Conservation (phyloP, 1,284 basidiomycete genomes). For the Omphalotus olearius region DNA sequence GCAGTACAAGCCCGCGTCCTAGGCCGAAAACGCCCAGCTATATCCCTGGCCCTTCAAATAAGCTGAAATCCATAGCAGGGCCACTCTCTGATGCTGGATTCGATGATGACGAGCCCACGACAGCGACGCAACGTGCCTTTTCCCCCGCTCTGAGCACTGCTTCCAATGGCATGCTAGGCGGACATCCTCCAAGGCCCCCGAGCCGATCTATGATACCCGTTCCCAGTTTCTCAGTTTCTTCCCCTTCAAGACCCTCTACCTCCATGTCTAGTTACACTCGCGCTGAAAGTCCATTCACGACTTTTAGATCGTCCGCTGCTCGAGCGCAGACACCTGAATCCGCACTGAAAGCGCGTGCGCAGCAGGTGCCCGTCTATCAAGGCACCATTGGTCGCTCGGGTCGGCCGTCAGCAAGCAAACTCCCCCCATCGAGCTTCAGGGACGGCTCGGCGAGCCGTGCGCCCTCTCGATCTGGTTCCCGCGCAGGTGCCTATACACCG, state of each 20-base stretch:
- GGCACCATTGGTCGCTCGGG: constrained; percentile 30
- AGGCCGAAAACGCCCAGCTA: constrained; percentile 73
- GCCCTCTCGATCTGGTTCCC: constrained; percentile 64
- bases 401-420: constrained; percentile 39
- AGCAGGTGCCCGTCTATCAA: constrained; percentile 51
- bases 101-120: constrained; percentile 44
- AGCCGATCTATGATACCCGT: constrained; percentile 80
- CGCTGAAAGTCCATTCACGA: constrained; percentile 48
- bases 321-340: constrained; percentile 70
- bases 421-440: constrained; percentile 74
- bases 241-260: constrained; percentile 65
- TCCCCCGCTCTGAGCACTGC: constrained; percentile 52
- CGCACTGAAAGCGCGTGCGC: constrained; percentile 48
- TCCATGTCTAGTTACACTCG: constrained; percentile 62
- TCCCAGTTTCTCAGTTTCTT: constrained; percentile 64
- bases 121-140: constrained; percentile 53
- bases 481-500: constrained; percentile 55
- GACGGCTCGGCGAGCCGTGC: constrained; percentile 50
- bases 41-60: constrained; percentile 59
- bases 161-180: constrained; percentile 31
- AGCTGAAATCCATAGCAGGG: constrained; percentile 46
- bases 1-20: constrained; percentile 47
- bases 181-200: constrained; percentile 65
- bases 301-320: constrained; percentile 41
- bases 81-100: constrained; percentile 38